These are phyloP conservation scores for Diaporthe citri DNA, from an alignment of 2,329 filamentous ascomycete species.

Conservation along the genomic window DNA sequence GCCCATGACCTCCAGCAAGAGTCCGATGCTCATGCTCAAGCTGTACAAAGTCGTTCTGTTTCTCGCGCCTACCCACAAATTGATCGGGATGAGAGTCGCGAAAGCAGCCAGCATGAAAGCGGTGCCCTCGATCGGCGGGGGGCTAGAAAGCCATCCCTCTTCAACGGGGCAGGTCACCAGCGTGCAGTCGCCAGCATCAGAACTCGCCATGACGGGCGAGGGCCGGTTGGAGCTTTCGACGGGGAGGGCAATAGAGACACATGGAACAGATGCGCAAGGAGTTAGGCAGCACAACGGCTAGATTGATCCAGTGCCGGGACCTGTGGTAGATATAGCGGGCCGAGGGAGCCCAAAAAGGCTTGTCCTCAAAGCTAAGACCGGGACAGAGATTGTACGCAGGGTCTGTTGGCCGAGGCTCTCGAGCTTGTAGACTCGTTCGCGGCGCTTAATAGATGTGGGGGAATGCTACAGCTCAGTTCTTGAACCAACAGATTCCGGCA, in stretches of 20 bases:
- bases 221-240: background rate
- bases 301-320: background rate
- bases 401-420: slow-evolving; percentile 13
- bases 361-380: background rate
- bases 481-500: background rate
- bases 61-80: slow-evolving; percentile 44
- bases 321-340: slow-evolving; percentile 29
- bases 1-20: slow-evolving; percentile 59
- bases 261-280: background rate
- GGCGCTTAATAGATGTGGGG: slow-evolving; percentile 10
- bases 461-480: background rate
- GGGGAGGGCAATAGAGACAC: background rate
- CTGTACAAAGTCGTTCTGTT: slow-evolving; percentile 56
- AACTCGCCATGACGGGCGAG: slow-evolving; percentile 40
- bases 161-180: slow-evolving; percentile 41
- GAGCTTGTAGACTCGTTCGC: background rate
- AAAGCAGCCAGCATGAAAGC: slow-evolving; percentile 46
- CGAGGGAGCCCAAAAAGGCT: slow-evolving; percentile 18
- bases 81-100: slow-evolving; percentile 43
- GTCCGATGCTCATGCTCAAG: slow-evolving; percentile 53
- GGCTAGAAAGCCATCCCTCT: slow-evolving; percentile 41
- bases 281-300: background rate
- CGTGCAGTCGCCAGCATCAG: slow-evolving; percentile 42
- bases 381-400: background rate
- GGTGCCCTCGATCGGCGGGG: slow-evolving; percentile 42